Conservation (phyloP, 352 stramenopile genomes). For the Globisporangium sylvaticum region DNA sequence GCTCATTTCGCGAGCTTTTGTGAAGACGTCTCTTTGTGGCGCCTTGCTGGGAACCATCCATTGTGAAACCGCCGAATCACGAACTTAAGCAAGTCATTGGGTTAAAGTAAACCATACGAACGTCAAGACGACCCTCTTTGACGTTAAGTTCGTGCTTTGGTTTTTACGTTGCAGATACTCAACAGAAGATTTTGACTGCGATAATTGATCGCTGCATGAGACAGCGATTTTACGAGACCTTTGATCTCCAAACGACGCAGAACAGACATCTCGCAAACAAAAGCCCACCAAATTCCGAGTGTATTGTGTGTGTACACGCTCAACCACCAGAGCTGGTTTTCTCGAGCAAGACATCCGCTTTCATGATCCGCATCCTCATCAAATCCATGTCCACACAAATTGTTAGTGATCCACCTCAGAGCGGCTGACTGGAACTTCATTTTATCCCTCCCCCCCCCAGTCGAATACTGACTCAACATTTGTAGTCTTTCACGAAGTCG, state of each 20-base stretch:
- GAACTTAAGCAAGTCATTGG: not conserved
- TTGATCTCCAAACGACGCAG: not conserved
- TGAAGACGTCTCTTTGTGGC: not conserved
- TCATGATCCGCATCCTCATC: too few relatives aligned
- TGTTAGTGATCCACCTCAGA: too few relatives aligned
- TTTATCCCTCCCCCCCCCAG: too few relatives aligned
- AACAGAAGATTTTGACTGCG: not conserved
- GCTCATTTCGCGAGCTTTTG: not conserved
- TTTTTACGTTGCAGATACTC: not conserved
- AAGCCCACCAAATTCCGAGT: not conserved
- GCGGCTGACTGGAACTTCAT: too few relatives aligned
- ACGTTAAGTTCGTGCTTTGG: not conserved
- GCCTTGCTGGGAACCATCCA: slow-evolving; percentile 5
- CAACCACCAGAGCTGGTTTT: not conserved
- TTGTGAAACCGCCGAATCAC: not conserved
- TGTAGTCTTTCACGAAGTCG: too few relatives aligned
- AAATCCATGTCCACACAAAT: too few relatives aligned
- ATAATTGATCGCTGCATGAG: not conserved
- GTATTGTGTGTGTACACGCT: not conserved
- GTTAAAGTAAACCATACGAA: not conserved
- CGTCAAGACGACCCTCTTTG: not conserved
- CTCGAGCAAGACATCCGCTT: too few relatives aligned
- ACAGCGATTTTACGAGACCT: not conserved
- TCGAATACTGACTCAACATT: too few relatives aligned
- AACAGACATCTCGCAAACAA: not conserved